phyloP scores from a whole-genome alignment of 164 flowering plant genomes.

The Santalum album region DNA sequence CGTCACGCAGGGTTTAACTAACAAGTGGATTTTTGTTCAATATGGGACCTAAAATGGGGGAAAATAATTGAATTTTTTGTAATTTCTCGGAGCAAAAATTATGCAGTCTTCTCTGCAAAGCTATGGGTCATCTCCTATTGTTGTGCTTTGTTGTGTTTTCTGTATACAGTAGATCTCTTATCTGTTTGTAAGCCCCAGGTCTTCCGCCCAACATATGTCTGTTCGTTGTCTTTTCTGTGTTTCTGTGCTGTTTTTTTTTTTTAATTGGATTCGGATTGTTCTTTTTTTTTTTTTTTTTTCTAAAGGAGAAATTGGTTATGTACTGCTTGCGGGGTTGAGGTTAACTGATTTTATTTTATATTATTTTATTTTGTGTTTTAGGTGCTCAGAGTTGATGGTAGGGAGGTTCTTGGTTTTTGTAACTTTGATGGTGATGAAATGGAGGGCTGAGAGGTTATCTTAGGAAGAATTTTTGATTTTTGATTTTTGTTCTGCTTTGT shows the following conservation, averaged over 20 bases:
- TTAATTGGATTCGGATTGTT: neutral
- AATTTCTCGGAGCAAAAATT: no score
- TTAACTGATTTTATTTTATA: neutral
- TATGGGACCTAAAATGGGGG: no score
- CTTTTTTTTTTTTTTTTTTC: neutral
- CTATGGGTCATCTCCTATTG: no score
- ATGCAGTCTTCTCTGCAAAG: no score
- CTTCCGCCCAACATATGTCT: no score
- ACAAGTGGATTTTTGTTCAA: no score
- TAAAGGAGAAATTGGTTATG: neutral
- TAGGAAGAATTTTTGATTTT: neutral
- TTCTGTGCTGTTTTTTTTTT: neutral
- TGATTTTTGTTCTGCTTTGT: neutral
- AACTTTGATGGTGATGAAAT: conserved; percentile 6
- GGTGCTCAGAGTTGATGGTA: conserved; percentile 8
- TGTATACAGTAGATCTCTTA: no score
- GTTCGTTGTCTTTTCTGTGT: no score
- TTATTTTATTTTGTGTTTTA: neutral
- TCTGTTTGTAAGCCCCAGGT: no score
- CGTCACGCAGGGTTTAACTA: no score
- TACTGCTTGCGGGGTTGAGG: neutral
- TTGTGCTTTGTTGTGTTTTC: no score
- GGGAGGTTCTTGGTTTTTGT: conserved; percentile 7
- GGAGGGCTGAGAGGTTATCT: conserved; percentile 12
- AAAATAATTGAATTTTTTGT: no score